Evolutionary conservation across 768 basidiomycete genomes (phyloP), one percentile per base, ranked within the genome.

Genomic region (Lactarius evosmus): DNA sequence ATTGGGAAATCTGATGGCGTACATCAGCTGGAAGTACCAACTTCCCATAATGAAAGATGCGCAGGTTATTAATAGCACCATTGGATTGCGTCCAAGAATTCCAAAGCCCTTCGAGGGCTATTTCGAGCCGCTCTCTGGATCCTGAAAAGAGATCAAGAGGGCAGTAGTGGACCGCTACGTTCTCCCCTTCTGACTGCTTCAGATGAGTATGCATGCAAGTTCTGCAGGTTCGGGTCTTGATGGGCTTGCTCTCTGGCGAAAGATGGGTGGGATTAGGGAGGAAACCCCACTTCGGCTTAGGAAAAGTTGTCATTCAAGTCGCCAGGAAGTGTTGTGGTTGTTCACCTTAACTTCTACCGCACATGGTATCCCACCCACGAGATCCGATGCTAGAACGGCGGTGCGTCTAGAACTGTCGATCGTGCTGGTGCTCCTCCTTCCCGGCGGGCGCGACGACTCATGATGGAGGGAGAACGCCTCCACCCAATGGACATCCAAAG

Each of bases 211-310:
- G 93, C 88, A 98, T 91, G 73, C 93, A 95, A 74, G 93, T 95
- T 67, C 96, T 83, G 77, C 95, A 96, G 17, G 89, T 87, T 41
- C 74, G 76, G 7, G 79, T 78, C 78, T 98, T 98, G 68, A 85
- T 74, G 1, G 70, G 63, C 16, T 74, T 78, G 1, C 87, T 89
- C 41, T 76, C 75, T 3, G 78, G 69, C 7, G 93, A 88, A 40
- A 95, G 78, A 74, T 88, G 80, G 2, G 70, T 67, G 6, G 80
- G 71, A 34, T 78, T 80, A 2, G 96, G 94, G 41, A 98, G 75
- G 74, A 99, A 97, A 3, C 87, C 93, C 95, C 96, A 99, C 79
- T 99, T 99, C 34, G 96, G 96, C 96, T 97, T 44, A 2, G 17
- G 4, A 25, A 32, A 38, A 19, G 46, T 50, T 17, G 38, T 59